These are phyloP conservation scores for Nematodospora anomalae DNA, from an alignment of 1,139 yeast species.

Conservation along the genomic window DNA sequence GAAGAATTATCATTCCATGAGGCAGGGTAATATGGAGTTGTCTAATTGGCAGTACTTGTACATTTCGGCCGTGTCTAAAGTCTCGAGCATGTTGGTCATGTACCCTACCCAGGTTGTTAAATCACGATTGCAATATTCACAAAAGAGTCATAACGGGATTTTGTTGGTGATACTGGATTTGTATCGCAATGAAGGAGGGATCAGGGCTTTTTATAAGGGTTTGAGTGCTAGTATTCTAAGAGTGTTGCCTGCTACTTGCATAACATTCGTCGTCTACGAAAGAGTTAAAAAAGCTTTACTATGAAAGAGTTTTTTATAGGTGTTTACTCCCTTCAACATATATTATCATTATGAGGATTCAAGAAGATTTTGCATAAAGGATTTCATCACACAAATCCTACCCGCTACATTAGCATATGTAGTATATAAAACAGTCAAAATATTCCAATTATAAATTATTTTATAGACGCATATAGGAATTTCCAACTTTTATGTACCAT, in stretches of 20 bases:
- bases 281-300: conserved; percentile 27
- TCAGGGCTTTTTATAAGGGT: conserved; percentile 76
- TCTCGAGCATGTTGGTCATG: conserved; percentile 62
- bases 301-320: too few relatives aligned
- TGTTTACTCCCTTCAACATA: too few relatives aligned
- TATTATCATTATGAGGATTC: too few relatives aligned
- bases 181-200: conserved; percentile 45
- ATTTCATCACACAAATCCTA: too few relatives aligned
- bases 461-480: too few relatives aligned
- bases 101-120: conserved; percentile 87
- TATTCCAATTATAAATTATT: too few relatives aligned
- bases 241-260: conserved; percentile 74
- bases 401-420: too few relatives aligned
- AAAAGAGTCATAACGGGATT: conserved; percentile 19
- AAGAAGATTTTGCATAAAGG: too few relatives aligned
- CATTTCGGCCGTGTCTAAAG: conserved; percentile 69
- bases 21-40: conserved; percentile 20
- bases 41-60: conserved; percentile 57
- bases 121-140: conserved; percentile 65
- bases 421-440: too few relatives aligned
- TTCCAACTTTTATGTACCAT: too few relatives aligned
- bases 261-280: conserved; percentile 69
- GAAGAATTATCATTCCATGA: conserved; percentile 32
- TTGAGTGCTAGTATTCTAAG: conserved; percentile 57
- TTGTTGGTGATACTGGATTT: conserved; percentile 23